phyloP scores from a whole-genome alignment of 2,329 filamentous ascomycete genomes.

The Fonsecaea pedrosoi region DNA sequence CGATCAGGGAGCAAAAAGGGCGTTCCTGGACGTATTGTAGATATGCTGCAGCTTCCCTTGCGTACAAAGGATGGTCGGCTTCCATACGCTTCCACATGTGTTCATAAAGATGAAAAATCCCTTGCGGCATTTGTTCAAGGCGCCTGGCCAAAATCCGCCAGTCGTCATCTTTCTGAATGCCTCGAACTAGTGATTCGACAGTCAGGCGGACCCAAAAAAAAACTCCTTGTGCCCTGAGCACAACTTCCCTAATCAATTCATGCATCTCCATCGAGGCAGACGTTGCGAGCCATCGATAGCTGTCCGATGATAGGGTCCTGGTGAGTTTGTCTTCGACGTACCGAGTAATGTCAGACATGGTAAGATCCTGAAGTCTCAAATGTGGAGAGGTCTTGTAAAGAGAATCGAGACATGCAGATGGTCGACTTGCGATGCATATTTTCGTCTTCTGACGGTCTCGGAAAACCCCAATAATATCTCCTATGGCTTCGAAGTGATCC shows the following conservation, averaged over 20 bases:
- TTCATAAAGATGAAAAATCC: not conserved
- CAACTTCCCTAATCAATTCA: not conserved
- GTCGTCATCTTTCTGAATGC: slow-evolving; percentile 9
- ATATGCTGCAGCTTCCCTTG: not conserved
- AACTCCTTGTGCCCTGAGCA: slow-evolving; percentile 3
- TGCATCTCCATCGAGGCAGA: not conserved
- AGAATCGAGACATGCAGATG: not conserved
- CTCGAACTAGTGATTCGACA: slow-evolving; percentile 10
- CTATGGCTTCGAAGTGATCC: not conserved
- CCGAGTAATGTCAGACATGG: not conserved
- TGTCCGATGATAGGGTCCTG: not conserved
- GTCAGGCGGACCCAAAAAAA: slow-evolving; percentile 17
- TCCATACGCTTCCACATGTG: not conserved
- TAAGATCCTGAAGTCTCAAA: not conserved
- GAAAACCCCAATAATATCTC: not conserved
- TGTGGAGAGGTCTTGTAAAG: not conserved
- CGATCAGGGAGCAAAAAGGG: not conserved
- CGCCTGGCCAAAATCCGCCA: not conserved
- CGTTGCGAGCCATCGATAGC: not conserved
- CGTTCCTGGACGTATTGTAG: not conserved
- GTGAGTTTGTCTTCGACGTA: not conserved
- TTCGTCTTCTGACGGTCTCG: not conserved
- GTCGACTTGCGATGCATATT: not conserved
- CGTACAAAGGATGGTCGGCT: not conserved
- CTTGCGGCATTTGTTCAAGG: not conserved